Evolutionary conservation across 768 basidiomycete species (phyloP), one percentile per base, ranked within the genome.

Genomic region (Piloderma croceum): DNA sequence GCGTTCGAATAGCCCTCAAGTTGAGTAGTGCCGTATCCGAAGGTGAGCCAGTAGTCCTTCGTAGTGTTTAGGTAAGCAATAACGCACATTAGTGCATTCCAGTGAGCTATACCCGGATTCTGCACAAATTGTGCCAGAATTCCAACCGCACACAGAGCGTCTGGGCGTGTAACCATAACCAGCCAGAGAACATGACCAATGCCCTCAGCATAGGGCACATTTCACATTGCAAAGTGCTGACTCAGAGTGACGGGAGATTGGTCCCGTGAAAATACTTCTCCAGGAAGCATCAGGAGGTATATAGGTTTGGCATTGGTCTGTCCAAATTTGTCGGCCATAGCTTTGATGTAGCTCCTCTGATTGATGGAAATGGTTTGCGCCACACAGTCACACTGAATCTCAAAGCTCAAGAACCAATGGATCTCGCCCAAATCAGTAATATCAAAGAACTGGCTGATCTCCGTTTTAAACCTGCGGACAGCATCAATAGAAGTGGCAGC

Each of bases 161-260:
- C 58, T 3, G 59, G 59, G 2, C 49, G 39, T 3, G 61, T 62
- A 4, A 44, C 50, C 11, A 50, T 48, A 11, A 60, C 52, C 2
- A 61, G 43, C 31, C 64, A 61, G 42, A 54, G 46, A 6, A 65
- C 47, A 4, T 57, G 44, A 20, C 62, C 59, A 25, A 64, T 46
- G 24, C 55, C 53, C 38, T 56, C 43, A 2, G 53, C 38, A 38
- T 64, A 66, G n/a, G 59, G 62, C 7, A 54, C 44, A 4, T 43
- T 38, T 11, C 43, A 20, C 56, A 63, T 65, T n/a, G n/a, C n/a
- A n/a, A n/a, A n/a, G n/a, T n/a, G n/a, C n/a, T n/a, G n/a, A n/a
- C n/a, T n/a, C n/a, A n/a, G n/a, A n/a, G n/a, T n/a, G n/a, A n/a
- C n/a, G n/a, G n/a, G n/a, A n/a, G n/a, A n/a, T n/a, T n/a, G n/a